These are phyloP conservation scores for Sporisorium graminicola DNA, from an alignment of 1,284 basidiomycete genomes.

Conservation along the genomic window DNA sequence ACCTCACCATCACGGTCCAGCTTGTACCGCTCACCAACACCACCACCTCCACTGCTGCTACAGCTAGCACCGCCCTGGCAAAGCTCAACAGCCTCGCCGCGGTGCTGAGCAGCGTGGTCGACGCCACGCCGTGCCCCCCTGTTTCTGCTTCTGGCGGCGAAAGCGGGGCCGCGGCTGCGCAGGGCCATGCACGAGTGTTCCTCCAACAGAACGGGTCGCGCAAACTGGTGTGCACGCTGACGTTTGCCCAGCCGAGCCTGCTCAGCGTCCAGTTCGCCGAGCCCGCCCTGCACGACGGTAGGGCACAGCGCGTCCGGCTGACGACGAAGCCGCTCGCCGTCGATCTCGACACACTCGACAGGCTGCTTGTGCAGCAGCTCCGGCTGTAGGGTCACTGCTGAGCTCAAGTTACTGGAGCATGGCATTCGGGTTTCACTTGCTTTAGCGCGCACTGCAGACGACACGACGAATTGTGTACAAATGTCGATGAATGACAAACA, in stretches of 20 bases:
- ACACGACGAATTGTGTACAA: not conserved
- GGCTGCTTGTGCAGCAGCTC: slow-evolving; percentile 14
- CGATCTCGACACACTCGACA: slow-evolving; percentile 18
- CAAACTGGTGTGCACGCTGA: slow-evolving; percentile 15
- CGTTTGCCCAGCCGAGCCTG: slow-evolving; percentile 29
- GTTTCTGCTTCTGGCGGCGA: no score
- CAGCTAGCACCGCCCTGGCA: no score
- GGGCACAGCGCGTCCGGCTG: not conserved
- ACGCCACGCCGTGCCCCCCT: slow-evolving; percentile 7
- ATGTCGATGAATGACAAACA: no score
- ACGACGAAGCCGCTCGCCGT: slow-evolving; percentile 28
- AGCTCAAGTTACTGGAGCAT: no score
- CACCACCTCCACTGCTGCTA: no score
- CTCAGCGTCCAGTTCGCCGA: slow-evolving; percentile 29
- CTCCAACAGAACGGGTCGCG: not conserved
- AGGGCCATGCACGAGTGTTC: slow-evolving; percentile 23
- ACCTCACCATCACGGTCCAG: not conserved
- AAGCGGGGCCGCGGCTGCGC: no score
- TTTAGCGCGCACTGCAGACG: not conserved
- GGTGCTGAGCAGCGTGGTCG: slow-evolving; percentile 5
- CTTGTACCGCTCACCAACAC: slow-evolving; percentile 9
- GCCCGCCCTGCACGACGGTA: not conserved
- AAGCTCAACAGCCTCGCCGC: not conserved
- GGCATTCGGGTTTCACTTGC: not conserved
- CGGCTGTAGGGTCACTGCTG: not conserved